Percentiles rank a stretch among this genome's conserved stretches.
These are phyloP conservation scores for Russula sp. DNA, from an alignment of 768 basidiomycete species.

Conservation along the genomic window DNA sequence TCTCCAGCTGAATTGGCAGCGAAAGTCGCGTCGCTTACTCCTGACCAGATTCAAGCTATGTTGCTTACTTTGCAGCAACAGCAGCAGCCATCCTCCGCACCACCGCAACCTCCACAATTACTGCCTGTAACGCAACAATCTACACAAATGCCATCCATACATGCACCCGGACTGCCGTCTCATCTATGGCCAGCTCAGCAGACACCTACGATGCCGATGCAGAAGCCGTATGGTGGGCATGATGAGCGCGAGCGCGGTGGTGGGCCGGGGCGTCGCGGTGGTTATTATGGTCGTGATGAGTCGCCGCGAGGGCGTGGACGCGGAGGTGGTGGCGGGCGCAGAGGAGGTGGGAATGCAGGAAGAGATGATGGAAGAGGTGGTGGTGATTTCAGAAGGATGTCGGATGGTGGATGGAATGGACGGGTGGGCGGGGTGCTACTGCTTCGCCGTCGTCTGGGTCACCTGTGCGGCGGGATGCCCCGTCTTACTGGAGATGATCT, in stretches of 20 bases:
- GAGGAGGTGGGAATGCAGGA: slow-evolving; percentile 5
- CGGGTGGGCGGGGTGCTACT: slow-evolving; percentile 10
- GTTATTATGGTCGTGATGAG: slow-evolving; percentile 19
- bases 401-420: slow-evolving; percentile 17
- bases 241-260: slow-evolving; percentile 18
- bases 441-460: slow-evolving; percentile 9
- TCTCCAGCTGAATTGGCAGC: slow-evolving; percentile 56
- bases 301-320: slow-evolving; percentile 11
- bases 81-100: not conserved
- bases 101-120: not conserved
- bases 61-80: slow-evolving; percentile 50
- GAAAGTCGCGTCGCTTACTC: slow-evolving; percentile 70
- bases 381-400: slow-evolving; percentile 11
- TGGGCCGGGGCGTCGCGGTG: slow-evolving; percentile 15
- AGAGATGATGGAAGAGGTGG: slow-evolving; percentile 9
- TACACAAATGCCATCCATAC: not conserved
- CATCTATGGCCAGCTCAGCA: not conserved
- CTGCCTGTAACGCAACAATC: not conserved
- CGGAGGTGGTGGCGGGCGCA: not conserved
- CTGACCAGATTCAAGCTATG: slow-evolving; percentile 71
- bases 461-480: slow-evolving; percentile 16
- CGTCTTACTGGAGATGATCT: slow-evolving; percentile 16
- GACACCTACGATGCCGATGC: not conserved
- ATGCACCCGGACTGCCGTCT: not conserved
- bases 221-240: slow-evolving; percentile 14